Evolutionary conservation across 768 basidiomycete species (phyloP).

Genomic region (Galerina marginata): DNA sequence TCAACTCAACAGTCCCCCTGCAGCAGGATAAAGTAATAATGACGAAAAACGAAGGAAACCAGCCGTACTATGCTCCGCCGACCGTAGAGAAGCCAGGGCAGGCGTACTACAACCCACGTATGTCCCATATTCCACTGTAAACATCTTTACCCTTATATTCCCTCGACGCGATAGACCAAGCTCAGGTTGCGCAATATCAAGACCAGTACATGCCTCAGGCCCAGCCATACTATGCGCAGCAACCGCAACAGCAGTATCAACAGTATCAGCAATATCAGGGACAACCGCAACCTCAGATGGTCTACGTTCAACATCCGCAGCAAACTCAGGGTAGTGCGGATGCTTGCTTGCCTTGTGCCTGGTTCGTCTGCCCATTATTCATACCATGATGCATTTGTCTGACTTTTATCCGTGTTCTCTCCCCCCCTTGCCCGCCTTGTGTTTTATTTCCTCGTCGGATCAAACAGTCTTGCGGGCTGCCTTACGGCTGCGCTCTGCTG

Average conservation of each 20-base stretch:
- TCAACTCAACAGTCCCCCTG: too few species aligned
- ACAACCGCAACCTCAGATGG: conserved; percentile 21
- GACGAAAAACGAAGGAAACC: too few species aligned
- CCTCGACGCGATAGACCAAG: neutral
- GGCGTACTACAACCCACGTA: conserved; percentile 20
- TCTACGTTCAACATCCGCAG: conserved; percentile 20
- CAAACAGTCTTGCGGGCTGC: conserved; percentile 10
- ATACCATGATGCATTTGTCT: neutral
- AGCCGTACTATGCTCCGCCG: neutral
- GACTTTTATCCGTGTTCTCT: neutral
- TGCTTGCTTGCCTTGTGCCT: conserved; percentile 18
- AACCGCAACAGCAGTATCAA: conserved; percentile 7
- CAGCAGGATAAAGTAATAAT: too few species aligned
- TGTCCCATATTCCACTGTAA: neutral
- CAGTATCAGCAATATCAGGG: conserved; percentile 12
- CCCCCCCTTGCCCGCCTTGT: neutral
- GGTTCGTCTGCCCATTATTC: conserved; percentile 13
- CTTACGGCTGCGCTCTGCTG: conserved; percentile 19
- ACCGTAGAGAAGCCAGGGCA: conserved; percentile 19
- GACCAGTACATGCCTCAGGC: conserved; percentile 6
- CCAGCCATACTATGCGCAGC: conserved; percentile 7
- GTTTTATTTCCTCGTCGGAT: neutral
- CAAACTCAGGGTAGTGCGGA: conserved; percentile 4
- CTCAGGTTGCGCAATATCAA: conserved; percentile 6
- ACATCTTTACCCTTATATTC: neutral